Base-by-base conservation (phyloP, 352 stramenopile species). In the Phytophthora sansomeana region DNA sequence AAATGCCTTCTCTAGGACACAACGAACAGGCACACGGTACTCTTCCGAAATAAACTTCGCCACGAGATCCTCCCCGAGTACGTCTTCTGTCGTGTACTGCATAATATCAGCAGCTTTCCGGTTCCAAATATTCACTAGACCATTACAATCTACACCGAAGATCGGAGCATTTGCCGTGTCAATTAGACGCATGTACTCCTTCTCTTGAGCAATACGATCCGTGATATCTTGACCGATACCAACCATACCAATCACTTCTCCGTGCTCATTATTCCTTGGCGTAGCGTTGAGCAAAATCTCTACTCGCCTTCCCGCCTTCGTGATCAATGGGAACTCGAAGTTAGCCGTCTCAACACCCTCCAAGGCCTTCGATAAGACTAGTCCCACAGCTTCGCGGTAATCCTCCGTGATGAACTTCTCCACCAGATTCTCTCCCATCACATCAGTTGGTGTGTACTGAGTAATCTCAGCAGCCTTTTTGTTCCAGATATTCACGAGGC, bases 111-210 rank as follows among this genome's bases (percentile, higher is more conserved):
- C 78, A 43, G 80, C 87, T 57, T 90, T 91, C 6, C 85, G 66
- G 53, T 95, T 94, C 87, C 87, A 90, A 52, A 91, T 91, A 36
- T 93, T 92, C 17, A 92, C 86, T n/a, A 78, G 55, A 39, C 86
- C 75, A 32, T 88, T 68, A 13, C 51, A 29, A 73, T 83, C 72
- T 1, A 85, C 72, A 10, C 87, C 89, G 61, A 97, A 94, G 51
- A 96, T 96, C 14, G 87, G 84, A 16, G 85, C 81, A 49, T 96
- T 95, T 0, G 89, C 87, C 28, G 81, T 94, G 55, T 96, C 89
- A 32, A 96, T 92, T 11, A 96, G 58, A 33, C 85, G 80, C 17
- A 73, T 81, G 55, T 93, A 93, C 59, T 93, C 84, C 46, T 91
- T 83, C 38, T 93, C 84, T 51, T 93, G 84, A 13, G 78, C 78